Evolutionary conservation across 108 stramenopile genomes (phyloP), one percentile per base, ranked within the genome.

Genomic region (Asterionellopsis glacialis): DNA sequence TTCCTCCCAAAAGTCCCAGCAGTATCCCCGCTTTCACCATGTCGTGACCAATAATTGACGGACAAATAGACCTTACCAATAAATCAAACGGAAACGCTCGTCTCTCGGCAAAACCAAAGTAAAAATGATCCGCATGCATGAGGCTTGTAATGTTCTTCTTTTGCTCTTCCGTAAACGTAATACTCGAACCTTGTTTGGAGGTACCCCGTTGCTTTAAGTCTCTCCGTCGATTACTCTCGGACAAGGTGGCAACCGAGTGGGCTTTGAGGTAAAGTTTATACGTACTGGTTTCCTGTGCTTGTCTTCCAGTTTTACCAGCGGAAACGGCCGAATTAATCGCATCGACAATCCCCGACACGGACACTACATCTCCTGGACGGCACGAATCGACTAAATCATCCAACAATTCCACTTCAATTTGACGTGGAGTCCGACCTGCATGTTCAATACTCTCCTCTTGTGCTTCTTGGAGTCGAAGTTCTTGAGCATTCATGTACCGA

Each of bases 1-100:
- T 96, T 0, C 99, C 99, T 26, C 97, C 97, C 45, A 98, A 76
- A 4, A 99, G 87, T 45, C 89, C 94, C 22, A 99, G 74, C 19
- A 98, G 59, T n/a, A 99, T 83, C 1, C 99, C 99, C 11, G 94
- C 90, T 74, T 99, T 99, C 56, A 98, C 97, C 28, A 95, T 65
- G 64, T 98, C 95, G 60, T 99, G 95, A 26, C 99, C 99, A 73
- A 95, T 93, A 26, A 99, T 99, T 58, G 76, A 64, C 7, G 99
- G 99, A 63, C 95, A 96, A 11, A 99, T 72, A 18, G 91, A 93
- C 23, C 86, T 67, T 6, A 98, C 96, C 22, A 98, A 66, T 24
- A 98, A 79, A 67, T 93, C 93, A 64, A 96, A 97, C 6, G 91
- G 91, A 67, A 93, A 94, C 1, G 88, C 87, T 69, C 83, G 67